Evolutionary conservation across 1,284 basidiomycete genomes (phyloP), one percentile per base, ranked within the genome.

Genomic region (Boletus semigastroideus): DNA sequence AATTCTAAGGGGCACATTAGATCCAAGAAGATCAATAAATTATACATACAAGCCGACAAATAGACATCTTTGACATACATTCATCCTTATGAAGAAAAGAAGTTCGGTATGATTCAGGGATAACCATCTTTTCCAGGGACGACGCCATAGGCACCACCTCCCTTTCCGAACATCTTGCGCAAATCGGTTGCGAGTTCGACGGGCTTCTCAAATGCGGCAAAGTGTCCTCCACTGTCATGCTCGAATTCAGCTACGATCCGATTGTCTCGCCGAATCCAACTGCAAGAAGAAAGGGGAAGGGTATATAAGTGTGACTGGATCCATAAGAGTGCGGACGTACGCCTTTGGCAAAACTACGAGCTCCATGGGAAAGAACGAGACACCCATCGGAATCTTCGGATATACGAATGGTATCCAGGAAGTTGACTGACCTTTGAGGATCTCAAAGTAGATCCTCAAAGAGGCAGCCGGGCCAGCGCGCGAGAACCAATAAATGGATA

Each of bases 401-500:
- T 11, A 14, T 5, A 34, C 14, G 5, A 48, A 1, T 20, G 17
- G 9, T 34, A 31, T 17, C 5, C 14, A 13, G 4, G 38, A 20
- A 22, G 36, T 17, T 5, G 31, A 10, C 17, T 22, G 38, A 17
- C 57, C 48, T 5, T 41, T 10, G 46, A 48, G 50, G 8, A 62
- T 49, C 59, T 81, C 81, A 49, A 74, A 78, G 60, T 83, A 82
- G 30, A 83, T 81, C 6, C 79, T 70, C 31, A 76, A 1, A 0
- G 80, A 78, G 0, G 81, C 78, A 0, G 78, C 72, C 0, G 81
- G 81, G 1, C 82, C 79, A 0, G 73, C 73, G 16, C 74, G 71
- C 8, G 81, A 83, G 63, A 83, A 83, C 73, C 75, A 79, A 56
- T 78, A 82, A 25, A 83, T 71, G 0, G 79, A 82, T 4, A 84